Conservation (phyloP, 768 basidiomycete species). For the Paxillus rubicundulus region DNA sequence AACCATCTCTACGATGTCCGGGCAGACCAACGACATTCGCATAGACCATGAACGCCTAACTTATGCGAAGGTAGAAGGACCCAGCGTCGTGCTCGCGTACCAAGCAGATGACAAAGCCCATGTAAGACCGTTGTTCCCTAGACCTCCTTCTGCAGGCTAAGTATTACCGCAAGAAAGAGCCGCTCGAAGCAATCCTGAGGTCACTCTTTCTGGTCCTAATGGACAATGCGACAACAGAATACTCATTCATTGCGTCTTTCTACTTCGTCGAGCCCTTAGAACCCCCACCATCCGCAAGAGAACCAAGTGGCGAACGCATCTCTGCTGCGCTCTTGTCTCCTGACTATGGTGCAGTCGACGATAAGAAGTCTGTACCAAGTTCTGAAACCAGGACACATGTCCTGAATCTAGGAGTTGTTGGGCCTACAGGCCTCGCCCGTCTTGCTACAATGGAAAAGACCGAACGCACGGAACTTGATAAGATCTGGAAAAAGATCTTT, state of each 20-base stretch:
- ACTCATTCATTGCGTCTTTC: slow-evolving; percentile 82
- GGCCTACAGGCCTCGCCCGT: slow-evolving; percentile 25
- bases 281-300: slow-evolving; percentile 31
- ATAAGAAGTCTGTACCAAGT: slow-evolving; percentile 40
- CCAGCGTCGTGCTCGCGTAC: slow-evolving; percentile 77
- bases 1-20: slow-evolving; percentile 49
- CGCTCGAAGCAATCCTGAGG: slow-evolving; percentile 79
- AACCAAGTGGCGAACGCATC: slow-evolving; percentile 32
- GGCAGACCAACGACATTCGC: slow-evolving; percentile 37
- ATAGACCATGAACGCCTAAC: slow-evolving; percentile 57
- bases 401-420: slow-evolving; percentile 27
- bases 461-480: slow-evolving; percentile 56
- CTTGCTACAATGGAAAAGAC: slow-evolving; percentile 47
- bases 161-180: slow-evolving; percentile 58
- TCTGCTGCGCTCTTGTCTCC: slow-evolving; percentile 44
- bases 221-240: slow-evolving; percentile 94
- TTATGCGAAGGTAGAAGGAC: slow-evolving; percentile 75
- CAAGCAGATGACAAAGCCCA: slow-evolving; percentile 86
- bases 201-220: slow-evolving; percentile 87
- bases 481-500: slow-evolving; percentile 88
- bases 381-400: slow-evolving; percentile 49
- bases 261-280: slow-evolving; percentile 48
- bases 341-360: slow-evolving; percentile 35
- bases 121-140: slow-evolving; percentile 50
- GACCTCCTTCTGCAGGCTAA: slow-evolving; percentile 10